Evolutionary conservation across 2,329 filamentous ascomycete genomes (phyloP), one percentile per base, ranked within the genome.

Genomic region (Fusarium sp.): DNA sequence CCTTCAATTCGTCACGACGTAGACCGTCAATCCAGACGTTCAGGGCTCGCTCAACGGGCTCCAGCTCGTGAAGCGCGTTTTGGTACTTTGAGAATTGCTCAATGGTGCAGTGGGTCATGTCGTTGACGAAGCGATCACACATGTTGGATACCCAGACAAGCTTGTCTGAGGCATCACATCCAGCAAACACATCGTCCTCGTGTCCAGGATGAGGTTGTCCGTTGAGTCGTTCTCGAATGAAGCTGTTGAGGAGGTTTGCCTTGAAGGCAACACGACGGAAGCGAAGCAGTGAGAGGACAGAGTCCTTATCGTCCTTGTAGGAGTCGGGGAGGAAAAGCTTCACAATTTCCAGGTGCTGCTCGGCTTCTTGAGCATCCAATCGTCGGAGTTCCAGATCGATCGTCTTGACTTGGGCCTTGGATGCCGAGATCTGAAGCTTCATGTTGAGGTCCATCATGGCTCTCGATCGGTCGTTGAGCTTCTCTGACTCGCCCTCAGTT

Each of bases 381-480:
- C 92, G 91, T 54, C 92, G 89, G 59, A 98, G 84, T 78, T 98
- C 94, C 29, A 98, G 85, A 71, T 98, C 94, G 66, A 99, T 97
- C 0, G 94, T 94, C 83, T 97, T 98, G 75, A 93, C 91, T 78
- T 97, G 95, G 5, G 95, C 92, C 83, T 97, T 97, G 39, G 93
- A 88, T 13, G 94, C 94, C 15, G 94, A 97, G 57, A 92, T 88
- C 76, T 97, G 95, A 42, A 99, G 86, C 81, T 97, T 97, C 86
- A 95, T 88, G 79, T 98, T 98, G 44, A 99, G 86, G 75, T 99
- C 95, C 88, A 97, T 92, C 91, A 99, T 97, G 55, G 95, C 94
- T 67, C 94, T 89, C 43, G 95, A 97, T 66, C 93, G 92, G 74
- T 89, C 92, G 69, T 91, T 94, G 57, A 98, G 88, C 78, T 98